Percentiles rank a stretch among this genome's conserved stretches.
Evolutionary conservation across 441 rosid species (phyloP).

Genomic region (Breynia disticha): DNA sequence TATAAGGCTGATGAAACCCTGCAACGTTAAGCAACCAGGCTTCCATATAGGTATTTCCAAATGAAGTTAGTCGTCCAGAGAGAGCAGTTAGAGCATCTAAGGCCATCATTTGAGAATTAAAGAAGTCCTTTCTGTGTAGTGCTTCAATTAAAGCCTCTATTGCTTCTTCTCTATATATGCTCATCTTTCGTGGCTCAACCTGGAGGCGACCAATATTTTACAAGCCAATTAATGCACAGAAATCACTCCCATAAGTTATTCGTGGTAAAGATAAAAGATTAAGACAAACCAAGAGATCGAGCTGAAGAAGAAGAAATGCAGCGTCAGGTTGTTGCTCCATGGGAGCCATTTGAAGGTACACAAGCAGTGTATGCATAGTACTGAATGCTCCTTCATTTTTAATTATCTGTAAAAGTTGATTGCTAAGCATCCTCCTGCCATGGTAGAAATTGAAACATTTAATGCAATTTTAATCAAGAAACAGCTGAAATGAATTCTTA

Average conservation of each 20-base stretch:
- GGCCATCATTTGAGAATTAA: conserved; percentile 42
- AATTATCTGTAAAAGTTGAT: conserved; percentile 39
- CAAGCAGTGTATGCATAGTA: conserved; percentile 61
- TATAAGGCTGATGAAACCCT: conserved; percentile 49
- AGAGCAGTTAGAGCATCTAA: conserved; percentile 41
- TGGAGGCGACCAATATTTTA: conserved; percentile 14
- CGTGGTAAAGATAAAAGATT: neutral
- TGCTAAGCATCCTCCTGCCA: conserved; percentile 42
- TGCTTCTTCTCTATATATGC: conserved; percentile 71
- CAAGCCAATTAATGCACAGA: neutral
- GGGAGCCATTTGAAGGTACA: conserved; percentile 68
- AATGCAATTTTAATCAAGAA: no score
- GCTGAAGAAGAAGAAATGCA: conserved; percentile 63
- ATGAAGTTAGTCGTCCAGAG: conserved; percentile 39
- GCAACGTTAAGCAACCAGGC: conserved; percentile 51
- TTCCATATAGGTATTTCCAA: conserved; percentile 42
- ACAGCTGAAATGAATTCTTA: conserved; percentile 2
- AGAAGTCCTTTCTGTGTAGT: conserved; percentile 46
- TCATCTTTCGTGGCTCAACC: conserved; percentile 62
- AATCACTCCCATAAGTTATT: no score
- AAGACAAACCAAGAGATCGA: conserved; percentile 52
- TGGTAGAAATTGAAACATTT: conserved; percentile 3
- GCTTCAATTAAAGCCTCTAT: conserved; percentile 47
- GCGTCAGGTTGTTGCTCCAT: conserved; percentile 50
- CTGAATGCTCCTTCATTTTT: conserved; percentile 58